phyloP scores from a whole-genome alignment of 2,329 filamentous ascomycete genomes.

The Fusarium nurragi region DNA sequence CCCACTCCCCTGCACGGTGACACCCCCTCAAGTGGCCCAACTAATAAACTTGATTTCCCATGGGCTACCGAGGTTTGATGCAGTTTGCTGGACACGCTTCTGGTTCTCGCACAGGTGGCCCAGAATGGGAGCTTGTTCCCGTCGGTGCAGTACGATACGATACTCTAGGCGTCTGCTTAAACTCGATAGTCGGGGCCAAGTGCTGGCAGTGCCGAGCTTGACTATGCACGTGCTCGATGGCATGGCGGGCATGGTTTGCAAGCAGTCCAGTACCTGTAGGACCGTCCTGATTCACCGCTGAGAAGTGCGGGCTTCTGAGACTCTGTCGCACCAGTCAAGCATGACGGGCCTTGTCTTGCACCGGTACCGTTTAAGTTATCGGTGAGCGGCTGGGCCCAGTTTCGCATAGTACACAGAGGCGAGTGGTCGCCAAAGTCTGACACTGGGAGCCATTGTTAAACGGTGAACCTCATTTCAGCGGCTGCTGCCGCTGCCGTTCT shows the following conservation, averaged over 20 bases:
- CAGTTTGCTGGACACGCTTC: conserved; percentile 14
- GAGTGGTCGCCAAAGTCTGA: conserved; percentile 28
- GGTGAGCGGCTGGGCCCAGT: conserved; percentile 1
- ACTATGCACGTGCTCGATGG: neutral
- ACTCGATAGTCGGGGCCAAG: neutral
- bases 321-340: neutral
- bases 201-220: neutral
- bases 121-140: conserved; percentile 7
- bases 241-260: neutral
- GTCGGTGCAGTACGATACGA: neutral
- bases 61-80: neutral
- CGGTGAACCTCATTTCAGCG: conserved; percentile 2
- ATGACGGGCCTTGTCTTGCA: neutral
- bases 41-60: neutral
- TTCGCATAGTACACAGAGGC: neutral
- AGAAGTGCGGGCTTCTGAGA: conserved; percentile 2
- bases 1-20: neutral
- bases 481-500: neutral
- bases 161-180: conserved; percentile 1
- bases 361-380: neutral
- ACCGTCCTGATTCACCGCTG: conserved; percentile 20
- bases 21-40: neutral
- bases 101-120: conserved; percentile 26
- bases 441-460: conserved; percentile 4
- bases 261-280: no score